Percentiles rank a stretch among this genome's conserved stretches.
These are phyloP conservation scores for Globisporangium heterothallicum DNA, from an alignment of 352 stramenopile genomes.

Conservation along the genomic window DNA sequence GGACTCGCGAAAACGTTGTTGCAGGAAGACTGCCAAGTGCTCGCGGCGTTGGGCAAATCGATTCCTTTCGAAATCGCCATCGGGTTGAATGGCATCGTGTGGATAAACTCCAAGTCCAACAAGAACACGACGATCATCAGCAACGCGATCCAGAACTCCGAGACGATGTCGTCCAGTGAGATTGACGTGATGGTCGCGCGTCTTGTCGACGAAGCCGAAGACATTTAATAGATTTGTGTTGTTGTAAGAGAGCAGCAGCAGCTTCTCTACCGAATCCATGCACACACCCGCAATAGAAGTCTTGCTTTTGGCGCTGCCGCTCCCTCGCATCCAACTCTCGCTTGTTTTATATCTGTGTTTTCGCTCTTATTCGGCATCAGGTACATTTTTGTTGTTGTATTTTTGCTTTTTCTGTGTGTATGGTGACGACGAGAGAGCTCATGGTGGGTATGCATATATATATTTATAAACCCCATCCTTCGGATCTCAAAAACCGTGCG, in stretches of 20 bases:
- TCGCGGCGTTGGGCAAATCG: constrained; percentile 73
- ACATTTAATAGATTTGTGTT: constrained; percentile 31
- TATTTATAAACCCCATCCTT: not conserved
- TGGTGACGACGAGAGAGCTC: not conserved
- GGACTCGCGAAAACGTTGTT: constrained; percentile 68
- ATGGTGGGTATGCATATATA: too few species aligned
- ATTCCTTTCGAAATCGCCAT: constrained; percentile 95
- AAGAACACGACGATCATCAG: constrained; percentile 83
- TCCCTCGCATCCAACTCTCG: too few species aligned
- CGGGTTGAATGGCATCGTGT: constrained; percentile 95
- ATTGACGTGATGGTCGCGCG: constrained; percentile 73
- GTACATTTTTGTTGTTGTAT: too few species aligned
- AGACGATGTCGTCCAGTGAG: constrained; percentile 77
- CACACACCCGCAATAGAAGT: not conserved
- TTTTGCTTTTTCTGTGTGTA: not conserved
- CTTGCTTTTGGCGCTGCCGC: too few species aligned
- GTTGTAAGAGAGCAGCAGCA: too few species aligned
- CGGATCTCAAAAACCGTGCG: too few species aligned
- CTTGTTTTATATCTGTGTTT: too few species aligned
- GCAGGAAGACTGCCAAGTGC: constrained; percentile 69
- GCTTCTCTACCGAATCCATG: too few species aligned
- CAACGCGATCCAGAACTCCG: constrained; percentile 87
- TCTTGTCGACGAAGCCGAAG: constrained; percentile 52
- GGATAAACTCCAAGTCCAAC: constrained; percentile 89
- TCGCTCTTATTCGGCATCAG: too few species aligned